A percentile compares a stretch with the other conserved stretches of the same genome.
Conservation (phyloP, 1,284 basidiomycete genomes). For the Moesziomyces parantarcticus region DNA sequence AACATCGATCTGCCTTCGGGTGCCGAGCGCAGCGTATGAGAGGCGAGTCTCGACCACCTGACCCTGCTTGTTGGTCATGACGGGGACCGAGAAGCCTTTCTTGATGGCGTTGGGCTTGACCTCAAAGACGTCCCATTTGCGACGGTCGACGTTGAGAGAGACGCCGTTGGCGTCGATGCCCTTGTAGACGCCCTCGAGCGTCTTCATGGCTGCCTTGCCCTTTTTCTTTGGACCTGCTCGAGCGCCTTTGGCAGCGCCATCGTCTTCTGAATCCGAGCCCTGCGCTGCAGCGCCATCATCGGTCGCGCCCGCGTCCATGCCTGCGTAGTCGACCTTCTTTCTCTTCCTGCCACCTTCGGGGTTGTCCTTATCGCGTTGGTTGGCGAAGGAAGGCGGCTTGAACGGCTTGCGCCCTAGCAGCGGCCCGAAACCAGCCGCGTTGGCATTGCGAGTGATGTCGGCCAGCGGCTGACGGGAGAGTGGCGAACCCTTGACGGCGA, state of each 20-base stretch:
- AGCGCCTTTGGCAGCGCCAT: constrained; percentile 11
- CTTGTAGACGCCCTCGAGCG: constrained; percentile 64
- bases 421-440: constrained; percentile 57
- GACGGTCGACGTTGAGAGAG: constrained; percentile 61
- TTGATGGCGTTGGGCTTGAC: constrained; percentile 58
- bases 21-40: constrained; percentile 84
- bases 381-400: constrained; percentile 58
- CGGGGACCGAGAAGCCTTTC: constrained; percentile 82
- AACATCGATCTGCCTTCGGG: constrained; percentile 82
- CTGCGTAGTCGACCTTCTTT: constrained; percentile 61
- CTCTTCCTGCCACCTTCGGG: constrained; percentile 53
- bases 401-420: constrained; percentile 62
- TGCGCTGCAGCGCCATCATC: constrained; percentile 48
- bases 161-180: constrained; percentile 63
- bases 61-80: constrained; percentile 82
- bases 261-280: constrained; percentile 33
- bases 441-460: constrained; percentile 47
- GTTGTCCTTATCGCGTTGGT: constrained; percentile 33
- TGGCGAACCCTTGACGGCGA: constrained; percentile 22
- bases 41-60: constrained; percentile 76
- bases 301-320: constrained; percentile 52
- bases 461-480: constrained; percentile 23
- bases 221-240: constrained; percentile 37
- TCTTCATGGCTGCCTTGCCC: constrained; percentile 39
- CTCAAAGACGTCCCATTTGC: constrained; percentile 60